A percentile compares a stretch with the other conserved stretches of the same genome.
phyloP scores from a whole-genome alignment of 2,329 filamentous ascomycete genomes.

The Parastagonospora nodorum region DNA sequence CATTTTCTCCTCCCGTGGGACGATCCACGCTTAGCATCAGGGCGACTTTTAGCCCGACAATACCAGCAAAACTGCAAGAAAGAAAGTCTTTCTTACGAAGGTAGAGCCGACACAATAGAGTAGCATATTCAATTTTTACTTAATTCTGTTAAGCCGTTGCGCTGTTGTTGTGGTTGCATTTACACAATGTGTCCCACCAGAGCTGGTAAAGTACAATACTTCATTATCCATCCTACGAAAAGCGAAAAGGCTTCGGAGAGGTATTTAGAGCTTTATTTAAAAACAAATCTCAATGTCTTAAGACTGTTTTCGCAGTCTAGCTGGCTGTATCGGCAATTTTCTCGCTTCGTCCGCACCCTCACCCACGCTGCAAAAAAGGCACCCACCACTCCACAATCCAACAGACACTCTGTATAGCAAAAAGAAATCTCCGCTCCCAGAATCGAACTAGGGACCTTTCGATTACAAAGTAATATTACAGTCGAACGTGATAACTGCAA shows the following conservation, averaged over 20 bases:
- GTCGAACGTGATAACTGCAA: conserved; percentile 40
- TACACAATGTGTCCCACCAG: no score
- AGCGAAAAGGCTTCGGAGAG: no score
- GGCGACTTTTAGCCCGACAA: no score
- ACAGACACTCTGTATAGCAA: neutral
- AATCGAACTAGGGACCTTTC: conserved; percentile 41
- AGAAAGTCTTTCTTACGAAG: no score
- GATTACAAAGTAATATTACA: conserved; percentile 41
- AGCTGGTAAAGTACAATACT: no score
- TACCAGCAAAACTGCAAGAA: no score
- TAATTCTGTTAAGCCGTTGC: no score
- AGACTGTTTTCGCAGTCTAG: no score
- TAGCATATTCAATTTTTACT: neutral
- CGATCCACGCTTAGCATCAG: no score
- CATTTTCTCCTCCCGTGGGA: no score
- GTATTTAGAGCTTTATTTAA: neutral
- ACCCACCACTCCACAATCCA: neutral
- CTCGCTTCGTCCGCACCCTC: neutral
- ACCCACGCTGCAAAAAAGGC: neutral
- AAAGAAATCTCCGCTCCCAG: conserved; percentile 37
- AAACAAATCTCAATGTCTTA: neutral
- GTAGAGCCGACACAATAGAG: neutral
- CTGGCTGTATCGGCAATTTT: neutral
- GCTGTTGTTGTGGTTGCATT: no score
- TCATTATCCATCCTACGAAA: no score